These are phyloP conservation scores for Metschnikowia noctiluminum DNA, from an alignment of 805 yeast species.

Conservation along the genomic window DNA sequence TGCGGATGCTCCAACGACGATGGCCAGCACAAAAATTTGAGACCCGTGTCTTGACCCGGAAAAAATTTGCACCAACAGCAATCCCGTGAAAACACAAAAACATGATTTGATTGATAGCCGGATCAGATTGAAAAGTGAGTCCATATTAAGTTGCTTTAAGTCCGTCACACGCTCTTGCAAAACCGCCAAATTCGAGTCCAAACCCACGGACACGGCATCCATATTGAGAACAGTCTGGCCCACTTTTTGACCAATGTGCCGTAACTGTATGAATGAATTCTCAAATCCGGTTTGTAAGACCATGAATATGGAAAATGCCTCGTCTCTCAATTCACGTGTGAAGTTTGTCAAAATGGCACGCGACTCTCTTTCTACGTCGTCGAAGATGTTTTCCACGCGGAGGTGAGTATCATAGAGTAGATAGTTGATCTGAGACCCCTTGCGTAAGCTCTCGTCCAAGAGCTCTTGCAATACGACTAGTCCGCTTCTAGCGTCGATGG, in stretches of 20 bases:
- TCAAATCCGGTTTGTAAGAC: conserved; percentile 5
- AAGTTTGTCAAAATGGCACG: conserved; percentile 5
- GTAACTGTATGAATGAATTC: conserved; percentile 1
- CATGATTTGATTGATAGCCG: neutral
- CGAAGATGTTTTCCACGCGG: conserved; percentile 2
- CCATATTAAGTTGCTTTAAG: neutral
- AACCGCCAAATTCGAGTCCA: conserved; percentile 4
- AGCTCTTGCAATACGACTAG: conserved; percentile 3
- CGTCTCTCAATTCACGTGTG: conserved; percentile 5
- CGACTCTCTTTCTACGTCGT: conserved; percentile 1
- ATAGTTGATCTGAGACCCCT: conserved; percentile 1
- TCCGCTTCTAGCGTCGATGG: conserved; percentile 1
- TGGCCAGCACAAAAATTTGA: neutral
- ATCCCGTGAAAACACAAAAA: neutral
- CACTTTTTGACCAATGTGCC: conserved; percentile 1
- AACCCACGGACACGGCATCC: conserved; percentile 5
- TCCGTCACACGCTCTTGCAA: conserved; percentile 5
- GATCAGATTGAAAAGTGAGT: conserved; percentile 1
- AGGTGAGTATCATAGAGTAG: conserved; percentile 5
- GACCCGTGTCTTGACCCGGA: neutral
- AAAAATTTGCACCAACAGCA: neutral
- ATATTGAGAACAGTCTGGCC: conserved; percentile 6
- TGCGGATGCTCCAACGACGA: conserved; percentile 1
- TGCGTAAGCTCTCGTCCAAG: conserved; percentile 3
- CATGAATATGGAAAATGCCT: conserved; percentile 6